Conservation (phyloP, 1,139 yeast genomes). For the Hyphopichia fennica region DNA sequence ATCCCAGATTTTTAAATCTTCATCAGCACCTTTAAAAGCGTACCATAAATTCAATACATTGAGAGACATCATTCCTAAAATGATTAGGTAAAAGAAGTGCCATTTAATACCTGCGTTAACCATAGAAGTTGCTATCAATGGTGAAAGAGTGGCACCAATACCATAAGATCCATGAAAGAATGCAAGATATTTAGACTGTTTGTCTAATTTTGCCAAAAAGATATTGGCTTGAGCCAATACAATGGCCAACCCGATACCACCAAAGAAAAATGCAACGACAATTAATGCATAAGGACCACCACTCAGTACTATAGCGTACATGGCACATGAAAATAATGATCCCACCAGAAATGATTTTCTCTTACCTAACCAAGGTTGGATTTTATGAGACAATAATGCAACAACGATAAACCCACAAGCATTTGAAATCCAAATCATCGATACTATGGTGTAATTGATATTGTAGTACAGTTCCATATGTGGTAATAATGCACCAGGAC, state of each 20-base stretch:
- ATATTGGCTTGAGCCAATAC: slow-evolving; percentile 57
- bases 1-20: slow-evolving; percentile 41
- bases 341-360: slow-evolving; percentile 38
- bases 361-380: slow-evolving; percentile 43
- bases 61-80: slow-evolving; percentile 38
- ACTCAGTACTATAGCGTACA: slow-evolving; percentile 43
- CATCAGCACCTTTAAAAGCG: slow-evolving; percentile 45
- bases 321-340: slow-evolving; percentile 30
- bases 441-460: slow-evolving; percentile 39
- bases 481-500: slow-evolving; percentile 50
- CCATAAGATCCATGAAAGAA: slow-evolving; percentile 63
- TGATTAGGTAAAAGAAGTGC: slow-evolving; percentile 53
- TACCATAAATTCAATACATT: slow-evolving; percentile 25
- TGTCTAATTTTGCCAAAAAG: slow-evolving; percentile 50
- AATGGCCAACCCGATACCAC: slow-evolving; percentile 62
- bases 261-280: slow-evolving; percentile 54
- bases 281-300: slow-evolving; percentile 39
- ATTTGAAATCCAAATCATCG: slow-evolving; percentile 47
- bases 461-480: slow-evolving; percentile 36
- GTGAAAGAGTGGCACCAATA: slow-evolving; percentile 61
- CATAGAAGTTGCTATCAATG: slow-evolving; percentile 57
- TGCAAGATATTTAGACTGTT: slow-evolving; percentile 51
- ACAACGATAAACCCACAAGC: slow-evolving; percentile 45
- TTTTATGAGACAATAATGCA: slow-evolving; percentile 39
- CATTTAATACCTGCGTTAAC: slow-evolving; percentile 48